Base-by-base conservation (phyloP, 495 filamentous ascomycete species). In the Hypoxylon subgilvum region DNA sequence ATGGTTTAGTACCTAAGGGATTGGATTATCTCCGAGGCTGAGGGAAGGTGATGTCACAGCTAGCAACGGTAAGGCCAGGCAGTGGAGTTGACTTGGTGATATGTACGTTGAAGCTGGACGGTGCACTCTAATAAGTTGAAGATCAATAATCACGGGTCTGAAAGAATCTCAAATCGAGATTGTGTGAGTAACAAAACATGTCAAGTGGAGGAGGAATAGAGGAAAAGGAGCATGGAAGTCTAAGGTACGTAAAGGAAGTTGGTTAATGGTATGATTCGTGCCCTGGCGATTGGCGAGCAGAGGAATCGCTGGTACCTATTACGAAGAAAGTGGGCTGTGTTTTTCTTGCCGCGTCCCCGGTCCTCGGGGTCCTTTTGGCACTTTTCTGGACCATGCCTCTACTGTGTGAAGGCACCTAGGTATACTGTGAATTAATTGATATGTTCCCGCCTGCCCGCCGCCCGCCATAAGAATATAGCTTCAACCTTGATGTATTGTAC, bases 21-120 rank as follows among this genome's bases (percentile, higher is more conserved):
- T 14, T 16, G 16, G 30, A 28, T 21, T 6, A 57, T 25, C 57
- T 14, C 13, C 12, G 47, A 36, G n/a, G 34, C 16, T 18, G 53
- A 49, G 54, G 62, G 65, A 53, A 55, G 57, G 53, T 68, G 67
- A 68, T 70, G 67, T 70, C 61, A 68, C 53, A 68, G 51, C n/a
- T 57, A 65, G 54, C 35, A 17, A 22, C 19, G 32, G 27, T 30
- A 30, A n/a, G n/a, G n/a, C n/a, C n/a, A n/a, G n/a, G n/a, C n/a
- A n/a, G n/a, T n/a, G n/a, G n/a, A n/a, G n/a, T n/a, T n/a, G n/a
- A n/a, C n/a, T n/a, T n/a, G n/a, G n/a, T n/a, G n/a, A n/a, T n/a
- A n/a, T n/a, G n/a, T n/a, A n/a, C n/a, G n/a, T n/a, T n/a, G n/a
- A n/a, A n/a, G n/a, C n/a, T n/a, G n/a, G n/a, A n/a, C n/a, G n/a